phyloP scores from a whole-genome alignment of 2,329 filamentous ascomycete genomes.

The Diplodia seriata region DNA sequence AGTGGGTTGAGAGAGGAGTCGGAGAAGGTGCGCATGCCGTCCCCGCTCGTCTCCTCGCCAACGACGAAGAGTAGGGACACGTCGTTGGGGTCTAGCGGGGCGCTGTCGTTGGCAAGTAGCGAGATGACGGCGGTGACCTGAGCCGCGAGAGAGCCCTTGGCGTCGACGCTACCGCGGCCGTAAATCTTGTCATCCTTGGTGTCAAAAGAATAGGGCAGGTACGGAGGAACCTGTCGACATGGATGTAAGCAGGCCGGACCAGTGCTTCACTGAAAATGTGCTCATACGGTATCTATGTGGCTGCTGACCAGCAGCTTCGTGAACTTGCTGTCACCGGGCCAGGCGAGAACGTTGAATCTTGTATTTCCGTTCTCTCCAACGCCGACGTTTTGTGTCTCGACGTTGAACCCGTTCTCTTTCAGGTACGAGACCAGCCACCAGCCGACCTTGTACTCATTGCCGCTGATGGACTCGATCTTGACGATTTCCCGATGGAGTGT shows the following conservation, averaged over 20 bases:
- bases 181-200: slow-evolving; percentile 62
- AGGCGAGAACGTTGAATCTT: slow-evolving; percentile 81
- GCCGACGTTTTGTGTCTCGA: slow-evolving; percentile 63
- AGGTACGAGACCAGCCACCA: slow-evolving; percentile 74
- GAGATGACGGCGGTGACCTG: slow-evolving; percentile 72
- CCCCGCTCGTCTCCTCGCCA: slow-evolving; percentile 81
- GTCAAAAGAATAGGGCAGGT: slow-evolving; percentile 69
- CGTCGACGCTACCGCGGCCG: slow-evolving; percentile 76
- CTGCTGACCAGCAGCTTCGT: slow-evolving; percentile 73
- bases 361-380: slow-evolving; percentile 34
- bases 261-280: no score
- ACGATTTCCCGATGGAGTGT: slow-evolving; percentile 78
- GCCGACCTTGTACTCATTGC: slow-evolving; percentile 72
- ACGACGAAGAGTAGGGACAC: slow-evolving; percentile 69
- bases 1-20: slow-evolving; percentile 54
- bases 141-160: slow-evolving; percentile 67
- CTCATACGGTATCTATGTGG: slow-evolving; percentile 74
- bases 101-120: slow-evolving; percentile 52
- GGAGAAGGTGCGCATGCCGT: slow-evolving; percentile 72
- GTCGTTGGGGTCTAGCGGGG: slow-evolving; percentile 50
- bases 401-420: slow-evolving; percentile 63
- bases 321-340: slow-evolving; percentile 56
- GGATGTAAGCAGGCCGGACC: not conserved
- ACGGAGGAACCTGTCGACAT: slow-evolving; percentile 65
- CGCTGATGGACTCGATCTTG: slow-evolving; percentile 73